Evolutionary conservation across 225 moss, liverwort and hornwort species (phyloP).

Genomic region (Asterella californica): DNA sequence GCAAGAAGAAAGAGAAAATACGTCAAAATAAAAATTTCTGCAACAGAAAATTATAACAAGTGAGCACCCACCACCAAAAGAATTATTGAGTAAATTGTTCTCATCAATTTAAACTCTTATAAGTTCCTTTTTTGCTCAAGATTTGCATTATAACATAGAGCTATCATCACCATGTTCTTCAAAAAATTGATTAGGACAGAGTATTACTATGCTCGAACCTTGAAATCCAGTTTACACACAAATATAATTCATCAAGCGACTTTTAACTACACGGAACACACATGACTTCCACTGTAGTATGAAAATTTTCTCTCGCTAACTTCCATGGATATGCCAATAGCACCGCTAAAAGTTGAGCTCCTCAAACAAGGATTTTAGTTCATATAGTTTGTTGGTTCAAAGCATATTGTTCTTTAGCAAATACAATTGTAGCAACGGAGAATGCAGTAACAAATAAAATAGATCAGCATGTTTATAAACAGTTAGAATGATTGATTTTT

Average conservation of each 20-base stretch:
- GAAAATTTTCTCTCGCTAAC: constrained; percentile 48
- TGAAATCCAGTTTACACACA: constrained; percentile 47
- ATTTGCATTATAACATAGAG: not conserved
- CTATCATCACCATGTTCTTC: constrained; percentile 54
- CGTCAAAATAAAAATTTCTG: not conserved
- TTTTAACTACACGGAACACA: constrained; percentile 65
- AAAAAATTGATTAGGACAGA: constrained; percentile 5
- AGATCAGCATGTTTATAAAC: constrained; percentile 17
- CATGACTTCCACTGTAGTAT: constrained; percentile 62
- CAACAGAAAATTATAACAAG: constrained; percentile 12
- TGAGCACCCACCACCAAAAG: not conserved
- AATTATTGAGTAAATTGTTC: not conserved
- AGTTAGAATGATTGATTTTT: not conserved
- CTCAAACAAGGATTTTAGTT: constrained; percentile 3
- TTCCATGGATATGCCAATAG: constrained; percentile 57
- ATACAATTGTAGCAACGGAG: constrained; percentile 23
- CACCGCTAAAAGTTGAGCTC: constrained; percentile 60
- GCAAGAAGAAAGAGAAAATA: constrained; percentile 16
- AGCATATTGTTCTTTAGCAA: not conserved
- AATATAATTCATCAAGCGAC: constrained; percentile 38
- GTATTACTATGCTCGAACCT: constrained; percentile 38
- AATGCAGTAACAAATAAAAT: constrained; percentile 27
- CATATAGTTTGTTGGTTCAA: constrained; percentile 23
- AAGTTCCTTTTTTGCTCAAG: not conserved
- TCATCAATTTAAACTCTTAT: not conserved